Conservation (phyloP, 305 asterid species). For the Plantago coronopus region DNA sequence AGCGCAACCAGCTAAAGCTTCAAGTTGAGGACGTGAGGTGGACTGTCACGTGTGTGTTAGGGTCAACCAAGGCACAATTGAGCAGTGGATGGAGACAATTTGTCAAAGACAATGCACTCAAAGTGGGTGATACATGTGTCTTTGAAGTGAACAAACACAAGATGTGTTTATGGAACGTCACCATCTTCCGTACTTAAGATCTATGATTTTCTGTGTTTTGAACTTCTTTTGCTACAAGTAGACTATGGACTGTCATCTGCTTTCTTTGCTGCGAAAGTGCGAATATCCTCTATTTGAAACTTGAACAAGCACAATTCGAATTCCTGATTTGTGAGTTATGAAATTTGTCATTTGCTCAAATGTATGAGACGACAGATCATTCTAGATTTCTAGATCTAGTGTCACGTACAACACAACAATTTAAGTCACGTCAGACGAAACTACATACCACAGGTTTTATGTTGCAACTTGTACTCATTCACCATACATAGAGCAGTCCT, state of each 20-base stretch:
- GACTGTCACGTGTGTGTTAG: background rate
- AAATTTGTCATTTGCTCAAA: too few relatives aligned
- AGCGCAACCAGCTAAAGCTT: background rate
- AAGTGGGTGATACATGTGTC: background rate
- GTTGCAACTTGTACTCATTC: too few relatives aligned
- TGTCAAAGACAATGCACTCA: background rate
- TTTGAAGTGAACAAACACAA: background rate
- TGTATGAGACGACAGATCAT: too few relatives aligned
- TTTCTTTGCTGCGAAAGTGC: background rate
- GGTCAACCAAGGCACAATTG: background rate
- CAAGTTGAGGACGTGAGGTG: slow-evolving; percentile 5
- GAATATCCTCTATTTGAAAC: background rate
- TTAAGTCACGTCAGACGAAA: too few relatives aligned
- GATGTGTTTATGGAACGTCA: background rate
- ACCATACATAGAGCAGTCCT: too few relatives aligned
- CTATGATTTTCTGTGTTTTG: background rate
- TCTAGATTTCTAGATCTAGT: too few relatives aligned
- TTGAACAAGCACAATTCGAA: too few relatives aligned
- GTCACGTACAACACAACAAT: too few relatives aligned
- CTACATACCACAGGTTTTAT: too few relatives aligned
- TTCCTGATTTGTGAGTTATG: too few relatives aligned
- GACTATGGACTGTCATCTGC: too few relatives aligned
- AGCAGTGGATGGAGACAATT: background rate
- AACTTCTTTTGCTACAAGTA: background rate
- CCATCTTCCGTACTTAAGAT: background rate